phyloP scores from a whole-genome alignment of 192 early-diverging fungal species.

The Umbelopsis sp. region DNA sequence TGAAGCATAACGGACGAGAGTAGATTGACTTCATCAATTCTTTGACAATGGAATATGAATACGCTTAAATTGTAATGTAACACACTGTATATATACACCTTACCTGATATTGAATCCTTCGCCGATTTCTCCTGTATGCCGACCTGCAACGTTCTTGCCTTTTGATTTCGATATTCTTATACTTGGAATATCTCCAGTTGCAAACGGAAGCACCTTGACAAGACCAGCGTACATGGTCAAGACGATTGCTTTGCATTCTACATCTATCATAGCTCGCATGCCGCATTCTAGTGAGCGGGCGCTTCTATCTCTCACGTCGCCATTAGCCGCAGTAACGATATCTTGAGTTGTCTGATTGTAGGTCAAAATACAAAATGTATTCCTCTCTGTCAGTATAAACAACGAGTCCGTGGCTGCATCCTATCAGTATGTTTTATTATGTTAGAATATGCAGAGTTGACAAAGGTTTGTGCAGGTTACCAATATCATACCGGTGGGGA shows the following conservation, averaged over 20 bases:
- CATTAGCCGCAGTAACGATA: slow-evolving; percentile 60
- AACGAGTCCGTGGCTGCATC: slow-evolving; percentile 57
- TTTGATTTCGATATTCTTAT: not conserved
- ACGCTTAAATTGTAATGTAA: not conserved
- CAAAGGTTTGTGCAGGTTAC: not conserved
- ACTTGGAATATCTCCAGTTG: not conserved
- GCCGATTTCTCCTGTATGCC: not conserved
- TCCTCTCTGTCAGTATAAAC: slow-evolving; percentile 66
- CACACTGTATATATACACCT: slow-evolving; percentile 11
- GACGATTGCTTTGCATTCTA: slow-evolving; percentile 50
- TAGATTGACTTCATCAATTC: slow-evolving; percentile 58
- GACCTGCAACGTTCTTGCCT: not conserved
- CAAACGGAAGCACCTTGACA: slow-evolving; percentile 65
- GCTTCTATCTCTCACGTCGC: slow-evolving; percentile 58
- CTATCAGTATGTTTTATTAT: slow-evolving; percentile 44
- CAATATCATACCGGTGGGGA: slow-evolving; percentile 27
- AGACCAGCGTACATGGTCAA: slow-evolving; percentile 70
- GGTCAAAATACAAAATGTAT: slow-evolving; percentile 66
- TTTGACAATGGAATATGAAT: slow-evolving; percentile 6
- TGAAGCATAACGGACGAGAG: slow-evolving; percentile 53
- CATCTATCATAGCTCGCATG: slow-evolving; percentile 60
- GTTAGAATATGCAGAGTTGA: not conserved
- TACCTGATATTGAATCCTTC: slow-evolving; percentile 22
- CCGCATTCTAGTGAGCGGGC: slow-evolving; percentile 54
- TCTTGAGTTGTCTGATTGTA: slow-evolving; percentile 50